phyloP scores from a whole-genome alignment of 805 yeast genomes.

The Sugiyamaella valdiviana region DNA sequence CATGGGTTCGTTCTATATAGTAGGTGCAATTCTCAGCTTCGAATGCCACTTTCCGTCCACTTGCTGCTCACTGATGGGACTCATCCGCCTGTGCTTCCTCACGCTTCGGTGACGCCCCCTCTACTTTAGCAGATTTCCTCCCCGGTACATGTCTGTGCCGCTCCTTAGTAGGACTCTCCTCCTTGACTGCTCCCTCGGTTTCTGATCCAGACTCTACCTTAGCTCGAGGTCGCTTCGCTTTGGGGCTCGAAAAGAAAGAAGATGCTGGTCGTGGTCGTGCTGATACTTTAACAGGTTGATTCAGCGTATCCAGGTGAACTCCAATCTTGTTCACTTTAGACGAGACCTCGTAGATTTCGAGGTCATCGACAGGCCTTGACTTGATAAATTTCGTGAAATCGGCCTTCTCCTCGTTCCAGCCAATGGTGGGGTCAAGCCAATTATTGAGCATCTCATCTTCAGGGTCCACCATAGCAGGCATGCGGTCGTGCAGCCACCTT shows the following conservation, averaged over 20 bases:
- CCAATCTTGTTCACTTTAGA: slow-evolving; percentile 58
- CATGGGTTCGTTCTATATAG: not conserved
- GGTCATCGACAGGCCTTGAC: slow-evolving; percentile 31
- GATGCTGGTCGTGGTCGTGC: slow-evolving; percentile 2
- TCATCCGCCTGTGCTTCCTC: not conserved
- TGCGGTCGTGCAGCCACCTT: slow-evolving; percentile 66
- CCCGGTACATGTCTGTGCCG: not conserved
- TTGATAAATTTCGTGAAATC: slow-evolving; percentile 39
- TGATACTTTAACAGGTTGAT: slow-evolving; percentile 25
- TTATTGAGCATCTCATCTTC: slow-evolving; percentile 43
- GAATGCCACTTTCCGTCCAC: too few species aligned
- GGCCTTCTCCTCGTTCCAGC: slow-evolving; percentile 24
- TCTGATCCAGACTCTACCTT: not conserved
- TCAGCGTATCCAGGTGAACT: slow-evolving; percentile 41
- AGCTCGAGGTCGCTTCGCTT: not conserved
- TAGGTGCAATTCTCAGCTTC: not conserved
- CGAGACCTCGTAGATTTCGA: slow-evolving; percentile 52
- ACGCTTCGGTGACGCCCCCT: not conserved
- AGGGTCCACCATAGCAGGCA: slow-evolving; percentile 67
- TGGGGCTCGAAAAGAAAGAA: slow-evolving; percentile 1
- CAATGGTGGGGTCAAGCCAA: slow-evolving; percentile 51
- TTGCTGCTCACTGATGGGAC: too few species aligned
- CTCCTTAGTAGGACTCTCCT: not conserved
- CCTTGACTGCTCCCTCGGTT: not conserved
- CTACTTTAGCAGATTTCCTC: too few species aligned